A percentile compares a stretch with the other conserved stretches of the same genome.
Evolutionary conservation across 1,139 yeast species (phyloP).

Genomic region (Candida sojae): DNA sequence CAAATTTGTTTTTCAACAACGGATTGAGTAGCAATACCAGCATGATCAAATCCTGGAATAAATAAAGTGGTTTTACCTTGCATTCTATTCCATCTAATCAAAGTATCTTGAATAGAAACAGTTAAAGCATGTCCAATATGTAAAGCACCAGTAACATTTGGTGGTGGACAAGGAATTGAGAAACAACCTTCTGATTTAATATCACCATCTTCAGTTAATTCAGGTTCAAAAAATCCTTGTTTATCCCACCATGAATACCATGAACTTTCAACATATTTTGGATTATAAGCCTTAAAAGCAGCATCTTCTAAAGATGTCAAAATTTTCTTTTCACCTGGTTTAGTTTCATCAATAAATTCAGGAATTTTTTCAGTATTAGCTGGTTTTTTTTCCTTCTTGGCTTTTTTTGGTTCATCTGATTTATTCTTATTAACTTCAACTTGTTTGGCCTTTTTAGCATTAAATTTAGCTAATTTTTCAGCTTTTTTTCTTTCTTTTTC

Average conservation of each 20-base stretch:
- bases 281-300: slow-evolving; percentile 90
- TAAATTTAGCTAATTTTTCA: slow-evolving; percentile 91
- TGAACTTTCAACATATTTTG: slow-evolving; percentile 89
- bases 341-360: slow-evolving; percentile 79
- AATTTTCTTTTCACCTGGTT: slow-evolving; percentile 87
- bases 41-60: slow-evolving; percentile 97
- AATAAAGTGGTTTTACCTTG: slow-evolving; percentile 92
- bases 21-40: slow-evolving; percentile 98
- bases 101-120: slow-evolving; percentile 89
- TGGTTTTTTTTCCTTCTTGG: slow-evolving; percentile 71
- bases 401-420: slow-evolving; percentile 54
- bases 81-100: slow-evolving; percentile 95
- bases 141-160: slow-evolving; percentile 97
- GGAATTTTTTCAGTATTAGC: slow-evolving; percentile 64
- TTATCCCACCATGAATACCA: slow-evolving; percentile 99
- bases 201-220: slow-evolving; percentile 72
- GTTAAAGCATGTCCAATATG: slow-evolving; percentile 99
- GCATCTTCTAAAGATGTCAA: slow-evolving; percentile 87
- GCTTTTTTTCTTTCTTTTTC: slow-evolving; percentile 97
- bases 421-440: slow-evolving; percentile 35
- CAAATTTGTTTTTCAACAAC: slow-evolving; percentile 96
- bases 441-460: slow-evolving; percentile 88
- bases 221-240: slow-evolving; percentile 87
- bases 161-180: slow-evolving; percentile 97
- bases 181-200: slow-evolving; percentile 81